Base-by-base conservation (phyloP, 2,329 filamentous ascomycete species). In the Aspergillus sclerotialis region DNA sequence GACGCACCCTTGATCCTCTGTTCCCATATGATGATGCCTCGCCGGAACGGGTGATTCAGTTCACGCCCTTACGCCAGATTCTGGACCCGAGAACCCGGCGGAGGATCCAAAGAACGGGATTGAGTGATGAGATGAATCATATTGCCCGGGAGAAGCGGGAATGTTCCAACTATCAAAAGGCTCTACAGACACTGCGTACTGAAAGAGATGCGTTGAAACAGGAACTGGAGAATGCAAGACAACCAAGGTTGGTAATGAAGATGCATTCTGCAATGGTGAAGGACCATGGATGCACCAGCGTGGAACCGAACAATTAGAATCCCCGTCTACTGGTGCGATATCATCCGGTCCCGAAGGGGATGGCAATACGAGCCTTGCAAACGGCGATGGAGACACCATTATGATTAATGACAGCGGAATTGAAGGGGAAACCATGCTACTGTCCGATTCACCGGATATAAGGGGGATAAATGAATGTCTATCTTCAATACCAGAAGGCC, bases 41-140 rank as follows among this genome's bases (percentile, higher is more conserved):
- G n/a, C 35, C 48, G 3, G 50, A 56, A 16, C 51, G 51, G 7
- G 50, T 58, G n/a, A 33, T 68, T 4, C 65, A 69, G 32, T 70
- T 69, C 35, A 61, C 62, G 7, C 65, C 68, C 10, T 46, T 68
- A 25, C 56, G 60, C 9, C 61, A 69, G 36, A 56, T 63, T 2
- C 44, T 71, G 14, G 64, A 68, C 32, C 45, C 51, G 5, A 53
- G 68, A 13, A 60, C 60, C 2, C 60, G 62, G 39, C 55, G 68
- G 24, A 59, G 65, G 21, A 63, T 71, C 28, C 49, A 56, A 19
- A 60, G 68, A 9, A 55, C 62, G 33, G 63, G 67, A 4, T 44
- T 71, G 30, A 70, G 67, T 36, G 60, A 68, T 39, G 67, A 69
- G 38, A 61, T 67, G 37, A 68, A 68, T 41, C 48, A 55, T 15